Percentiles rank a stretch among this genome's conserved stretches.
phyloP scores from a whole-genome alignment of 2,329 filamentous ascomycete genomes.

The Exophiala sideris region DNA sequence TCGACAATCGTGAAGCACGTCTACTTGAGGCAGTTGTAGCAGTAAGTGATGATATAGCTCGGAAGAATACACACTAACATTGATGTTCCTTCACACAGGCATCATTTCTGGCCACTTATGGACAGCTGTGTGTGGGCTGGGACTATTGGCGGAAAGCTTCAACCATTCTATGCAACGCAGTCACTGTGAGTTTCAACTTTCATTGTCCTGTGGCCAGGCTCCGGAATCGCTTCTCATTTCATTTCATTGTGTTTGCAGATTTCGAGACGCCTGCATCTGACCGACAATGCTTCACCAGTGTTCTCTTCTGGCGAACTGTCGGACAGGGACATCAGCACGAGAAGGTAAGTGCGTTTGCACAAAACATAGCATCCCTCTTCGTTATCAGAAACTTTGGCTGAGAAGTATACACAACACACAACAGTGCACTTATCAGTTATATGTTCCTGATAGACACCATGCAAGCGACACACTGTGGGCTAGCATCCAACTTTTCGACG shows the following conservation, averaged over 20 bases:
- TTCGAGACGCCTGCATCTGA: constrained; percentile 11
- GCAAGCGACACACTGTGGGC: constrained; percentile 3
- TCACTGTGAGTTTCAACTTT: constrained; percentile 2
- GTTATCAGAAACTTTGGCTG: not conserved
- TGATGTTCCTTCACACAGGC: not conserved
- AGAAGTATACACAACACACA: not conserved
- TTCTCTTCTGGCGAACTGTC: not conserved
- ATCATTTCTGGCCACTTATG: constrained; percentile 2
- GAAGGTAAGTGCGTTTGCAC: not conserved
- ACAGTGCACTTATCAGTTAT: constrained; percentile 7
- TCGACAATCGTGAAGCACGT: constrained; percentile 12
- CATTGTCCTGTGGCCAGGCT: not conserved
- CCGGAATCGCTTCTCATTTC: not conserved
- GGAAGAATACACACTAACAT: not conserved
- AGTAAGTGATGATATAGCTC: not conserved
- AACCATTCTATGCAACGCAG: constrained; percentile 5
- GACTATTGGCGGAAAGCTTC: constrained; percentile 2
- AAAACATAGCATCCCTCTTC: not conserved
- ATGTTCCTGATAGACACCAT: constrained; percentile 8
- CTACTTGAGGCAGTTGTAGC: constrained; percentile 4
- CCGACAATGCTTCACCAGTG: constrained; percentile 7
- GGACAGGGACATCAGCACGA: not conserved
- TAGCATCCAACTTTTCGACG: not conserved
- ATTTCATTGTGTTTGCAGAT: constrained; percentile 5
- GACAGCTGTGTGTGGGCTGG: not conserved